Percentiles rank a stretch among this genome's conserved stretches.
phyloP scores from a whole-genome alignment of 1,284 basidiomycete species.

The Salmacisia buchloeana region DNA sequence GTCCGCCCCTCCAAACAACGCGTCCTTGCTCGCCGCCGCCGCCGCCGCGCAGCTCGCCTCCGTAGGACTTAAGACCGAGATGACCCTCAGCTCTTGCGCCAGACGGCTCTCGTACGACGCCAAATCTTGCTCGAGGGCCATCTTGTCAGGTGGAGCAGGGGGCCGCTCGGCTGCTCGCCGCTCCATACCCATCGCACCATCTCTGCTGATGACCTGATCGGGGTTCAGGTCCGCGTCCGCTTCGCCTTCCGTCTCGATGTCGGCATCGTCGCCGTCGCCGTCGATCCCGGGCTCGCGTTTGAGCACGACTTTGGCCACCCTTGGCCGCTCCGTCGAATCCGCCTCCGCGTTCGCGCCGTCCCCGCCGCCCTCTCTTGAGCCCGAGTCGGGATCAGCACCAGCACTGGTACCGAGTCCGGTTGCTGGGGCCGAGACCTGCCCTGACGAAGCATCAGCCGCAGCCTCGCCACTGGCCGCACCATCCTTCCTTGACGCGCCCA shows the following conservation, averaged over 20 bases:
- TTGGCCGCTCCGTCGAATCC: no score
- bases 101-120: slow-evolving; percentile 2
- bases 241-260: slow-evolving; percentile 9
- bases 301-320: not conserved
- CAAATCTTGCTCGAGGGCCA: slow-evolving; percentile 5
- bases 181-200: not conserved
- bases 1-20: slow-evolving; percentile 14
- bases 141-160: no score
- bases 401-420: not conserved
- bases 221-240: not conserved
- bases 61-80: slow-evolving; percentile 7
- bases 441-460: not conserved
- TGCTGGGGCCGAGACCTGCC: not conserved
- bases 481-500: not conserved
- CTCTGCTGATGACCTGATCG: not conserved
- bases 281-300: not conserved
- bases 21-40: not conserved
- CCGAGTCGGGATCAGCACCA: not conserved
- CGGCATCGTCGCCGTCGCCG: not conserved
- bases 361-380: no score
- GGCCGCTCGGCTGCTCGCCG: not conserved
- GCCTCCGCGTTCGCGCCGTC: not conserved
- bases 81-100: not conserved
- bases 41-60: slow-evolving; percentile 3
- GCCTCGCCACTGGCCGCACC: not conserved